Base-by-base conservation (phyloP, 371 early-diverging fungal genomes). In the Batkoa obscura region DNA sequence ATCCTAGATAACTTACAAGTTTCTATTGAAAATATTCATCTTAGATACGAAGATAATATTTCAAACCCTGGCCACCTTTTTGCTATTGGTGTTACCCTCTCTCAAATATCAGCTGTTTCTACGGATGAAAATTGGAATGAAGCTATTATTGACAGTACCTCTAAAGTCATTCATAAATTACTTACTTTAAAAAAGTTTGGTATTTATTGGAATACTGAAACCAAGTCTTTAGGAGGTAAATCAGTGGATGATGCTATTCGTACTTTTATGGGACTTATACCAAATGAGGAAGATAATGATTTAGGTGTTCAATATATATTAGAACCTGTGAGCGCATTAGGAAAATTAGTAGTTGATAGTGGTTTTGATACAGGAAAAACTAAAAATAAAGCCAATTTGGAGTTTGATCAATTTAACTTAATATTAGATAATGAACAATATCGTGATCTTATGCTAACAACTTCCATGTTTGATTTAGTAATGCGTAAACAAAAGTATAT, bases 1-100 rank as follows among this genome's bases (percentile, higher is more conserved):
- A 86, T 98, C 31, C 78, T 96, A 6, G 94, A 98, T 62, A 98
- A 98, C 61, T 64, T 98, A 39, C 95, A 98, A 60, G 76, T 98
- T 10, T 82, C 87, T 3, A 88, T 98, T 56, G 81, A 84, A 46
- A 90, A 91, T 66, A 95, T 98, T 50, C 96, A 96, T 66, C 71
- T 98, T 49, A 75, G 94, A 35, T 98, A 90, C 62, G 94, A 93
- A 62, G 98, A 98, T 67, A 69, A 73, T 53, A 61, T 80, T 47
- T 84, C 84, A 36, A 75, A 79, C 57, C 80, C 83, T 3, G 72
- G 69, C 45, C 80, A 79, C 38, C 84, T 84, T 36, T 89, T 95
- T 68, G 81, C 91, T 0, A 78, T 88, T 36, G 98, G 96, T n/a
- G 62, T 93, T 34, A 93, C 94, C 0, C 68, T 97, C 9, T 76